Evolutionary conservation across 352 stramenopile species (phyloP), one percentile per base, ranked within the genome.

Genomic region (Phytophthora tubulina): DNA sequence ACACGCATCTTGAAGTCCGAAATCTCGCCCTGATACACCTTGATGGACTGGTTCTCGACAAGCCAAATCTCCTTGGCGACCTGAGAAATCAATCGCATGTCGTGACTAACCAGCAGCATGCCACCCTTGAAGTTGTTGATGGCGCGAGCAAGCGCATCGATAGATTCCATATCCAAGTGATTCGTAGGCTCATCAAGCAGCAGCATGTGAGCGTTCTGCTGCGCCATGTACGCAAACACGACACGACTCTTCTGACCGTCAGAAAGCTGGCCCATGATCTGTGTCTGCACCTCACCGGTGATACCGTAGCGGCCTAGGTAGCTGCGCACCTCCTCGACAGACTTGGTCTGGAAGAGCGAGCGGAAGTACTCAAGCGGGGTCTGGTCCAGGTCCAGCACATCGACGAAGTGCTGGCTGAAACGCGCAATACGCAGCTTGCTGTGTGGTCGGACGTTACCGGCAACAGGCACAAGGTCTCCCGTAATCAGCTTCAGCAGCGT

Each of bases 31-130:
- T 98, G 84, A 85, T 99, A 99, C 50, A 96, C 94, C 8, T 82
- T 89, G 58, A 99, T 97, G 57, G 91, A 93, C 67, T 99, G 97
- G 73, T 99, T 88, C 70, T 99, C 97, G 68, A 98, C 98, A 55
- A 99, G 90, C 89, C 98, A 99, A 81, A 99, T 99, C 81, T 99
- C 96, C 74, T 99, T 96, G 56, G 98, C 98, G 55, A 99, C 98
- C 79, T 99, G 96, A 61, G 92, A 98, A 75, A 99, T 99, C 55
- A 99, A 86, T 55, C 97, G 91, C 96, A 99, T 99, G 91, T 99
- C 97, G 91, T 99, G 98, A 62, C 90, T 98, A 38, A 99, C 97
- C 42, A 99, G 86, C 13, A 99, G 86, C 81, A 99, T 95, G 39
- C 97, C 97, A 70, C 98, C 98, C 65, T 95, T 76, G 80, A 99